phyloP scores from a whole-genome alignment of 1,139 yeast species.

The Geotrichum macrosporum region DNA sequence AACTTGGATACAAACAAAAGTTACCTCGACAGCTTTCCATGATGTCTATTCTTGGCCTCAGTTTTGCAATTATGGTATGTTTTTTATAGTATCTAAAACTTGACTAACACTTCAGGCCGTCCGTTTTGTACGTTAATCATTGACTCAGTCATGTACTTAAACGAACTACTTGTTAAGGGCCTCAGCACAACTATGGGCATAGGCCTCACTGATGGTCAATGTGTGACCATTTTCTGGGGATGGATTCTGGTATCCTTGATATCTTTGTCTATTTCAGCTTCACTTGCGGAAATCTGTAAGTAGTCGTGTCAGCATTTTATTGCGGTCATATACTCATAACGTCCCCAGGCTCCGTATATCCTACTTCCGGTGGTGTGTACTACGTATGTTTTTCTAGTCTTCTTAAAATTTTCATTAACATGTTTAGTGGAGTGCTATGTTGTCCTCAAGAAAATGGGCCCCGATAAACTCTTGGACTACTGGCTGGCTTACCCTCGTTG shows the following conservation, averaged over 20 bases:
- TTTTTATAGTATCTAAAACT: neutral
- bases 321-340: slow-evolving; percentile 9
- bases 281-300: slow-evolving; percentile 31
- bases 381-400: slow-evolving; percentile 24
- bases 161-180: slow-evolving; percentile 1
- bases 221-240: slow-evolving; percentile 30
- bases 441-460: slow-evolving; percentile 21
- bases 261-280: slow-evolving; percentile 28
- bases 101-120: slow-evolving; percentile 4
- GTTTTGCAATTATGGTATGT: slow-evolving; percentile 23
- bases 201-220: slow-evolving; percentile 30
- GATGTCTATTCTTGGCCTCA: slow-evolving; percentile 22
- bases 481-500: slow-evolving; percentile 23
- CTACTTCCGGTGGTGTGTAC: slow-evolving; percentile 28
- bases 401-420: slow-evolving; percentile 22
- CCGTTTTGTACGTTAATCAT: slow-evolving; percentile 4
- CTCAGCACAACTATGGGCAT: slow-evolving; percentile 24
- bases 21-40: slow-evolving; percentile 21
- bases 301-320: slow-evolving; percentile 24
- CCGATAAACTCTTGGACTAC: slow-evolving; percentile 22
- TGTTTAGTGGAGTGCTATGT: slow-evolving; percentile 23
- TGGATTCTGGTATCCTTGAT: slow-evolving; percentile 26
- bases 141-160: neutral
- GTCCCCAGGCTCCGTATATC: slow-evolving; percentile 26
- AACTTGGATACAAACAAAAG: slow-evolving; percentile 23